Evolutionary conservation across 148 eudicot species (phyloP).

Genomic region (Chenopodium berlandieri): DNA sequence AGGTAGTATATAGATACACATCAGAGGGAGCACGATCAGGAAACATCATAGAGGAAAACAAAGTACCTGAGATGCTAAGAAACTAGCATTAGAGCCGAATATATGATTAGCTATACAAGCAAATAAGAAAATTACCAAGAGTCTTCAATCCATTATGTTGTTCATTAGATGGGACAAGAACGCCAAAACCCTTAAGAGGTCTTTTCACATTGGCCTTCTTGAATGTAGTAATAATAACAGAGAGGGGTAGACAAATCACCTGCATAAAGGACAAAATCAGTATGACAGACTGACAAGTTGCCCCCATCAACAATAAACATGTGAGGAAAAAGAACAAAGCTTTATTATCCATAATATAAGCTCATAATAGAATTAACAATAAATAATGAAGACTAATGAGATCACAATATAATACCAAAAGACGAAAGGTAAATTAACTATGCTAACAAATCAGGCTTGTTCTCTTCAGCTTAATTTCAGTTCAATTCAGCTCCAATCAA

Average conservation of each 20-base stretch:
- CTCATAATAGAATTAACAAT: background rate
- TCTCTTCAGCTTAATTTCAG: no score
- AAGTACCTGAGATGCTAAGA: conserved; percentile 60
- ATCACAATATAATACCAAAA: background rate
- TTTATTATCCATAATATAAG: background rate
- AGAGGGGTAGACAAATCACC: conserved; percentile 78
- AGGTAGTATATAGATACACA: conserved; percentile 82
- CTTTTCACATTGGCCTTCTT: conserved; percentile 68
- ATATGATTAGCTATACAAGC: background rate
- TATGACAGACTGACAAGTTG: background rate
- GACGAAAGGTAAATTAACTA: no score
- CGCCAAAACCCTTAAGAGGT: conserved; percentile 97
- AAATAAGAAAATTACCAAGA: conserved; percentile 55
- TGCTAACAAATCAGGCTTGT: background rate
- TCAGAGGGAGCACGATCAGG: conserved; percentile 92
- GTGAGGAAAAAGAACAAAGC: background rate
- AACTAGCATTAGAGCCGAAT: conserved; percentile 16
- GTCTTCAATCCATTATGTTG: conserved; percentile 80
- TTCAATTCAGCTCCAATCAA: no score
- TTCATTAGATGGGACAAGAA: conserved; percentile 89
- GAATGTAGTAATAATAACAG: conserved; percentile 83
- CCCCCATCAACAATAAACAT: background rate
- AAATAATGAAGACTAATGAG: background rate
- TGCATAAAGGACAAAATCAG: conserved; percentile 34
- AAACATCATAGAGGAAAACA: conserved; percentile 96